phyloP scores from a whole-genome alignment of 768 basidiomycete species.

The Xerocomellus amylosporus region DNA sequence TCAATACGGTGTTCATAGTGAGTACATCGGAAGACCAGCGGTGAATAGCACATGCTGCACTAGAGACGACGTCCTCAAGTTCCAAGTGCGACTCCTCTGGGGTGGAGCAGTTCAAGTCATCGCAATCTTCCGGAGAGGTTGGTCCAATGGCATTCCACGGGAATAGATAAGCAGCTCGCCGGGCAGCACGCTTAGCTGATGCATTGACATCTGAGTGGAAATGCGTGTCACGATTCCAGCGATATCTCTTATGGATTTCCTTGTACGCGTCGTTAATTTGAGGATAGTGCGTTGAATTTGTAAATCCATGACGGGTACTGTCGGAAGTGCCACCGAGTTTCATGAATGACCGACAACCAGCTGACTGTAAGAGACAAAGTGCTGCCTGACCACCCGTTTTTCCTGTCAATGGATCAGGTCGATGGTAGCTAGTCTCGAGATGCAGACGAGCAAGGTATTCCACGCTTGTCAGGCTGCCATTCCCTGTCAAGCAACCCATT shows the following conservation, averaged over 20 bases:
- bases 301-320: too few species aligned
- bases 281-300: neutral
- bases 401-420: neutral
- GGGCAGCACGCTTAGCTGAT: neutral
- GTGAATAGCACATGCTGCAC: slow-evolving; percentile 1
- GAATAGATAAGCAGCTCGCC: neutral
- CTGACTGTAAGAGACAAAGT: neutral
- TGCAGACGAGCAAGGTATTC: neutral
- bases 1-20: neutral
- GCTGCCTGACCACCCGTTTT: neutral
- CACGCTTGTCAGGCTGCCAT: neutral
- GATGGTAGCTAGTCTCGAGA: neutral
- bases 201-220: too few species aligned
- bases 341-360: slow-evolving; percentile 38
- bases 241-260: neutral
- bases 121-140: neutral
- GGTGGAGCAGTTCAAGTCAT: too few species aligned
- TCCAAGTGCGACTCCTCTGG: neutral
- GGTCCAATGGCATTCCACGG: neutral
- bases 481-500: neutral
- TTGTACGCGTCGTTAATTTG: neutral
- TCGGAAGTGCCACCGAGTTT: too few species aligned
- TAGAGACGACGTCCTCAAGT: neutral
- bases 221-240: neutral
- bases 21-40: neutral